Evolutionary conservation across 2,329 filamentous ascomycete species (phyloP), one percentile per base, ranked within the genome.

Genomic region (Mycosphaerelloides madeirae): DNA sequence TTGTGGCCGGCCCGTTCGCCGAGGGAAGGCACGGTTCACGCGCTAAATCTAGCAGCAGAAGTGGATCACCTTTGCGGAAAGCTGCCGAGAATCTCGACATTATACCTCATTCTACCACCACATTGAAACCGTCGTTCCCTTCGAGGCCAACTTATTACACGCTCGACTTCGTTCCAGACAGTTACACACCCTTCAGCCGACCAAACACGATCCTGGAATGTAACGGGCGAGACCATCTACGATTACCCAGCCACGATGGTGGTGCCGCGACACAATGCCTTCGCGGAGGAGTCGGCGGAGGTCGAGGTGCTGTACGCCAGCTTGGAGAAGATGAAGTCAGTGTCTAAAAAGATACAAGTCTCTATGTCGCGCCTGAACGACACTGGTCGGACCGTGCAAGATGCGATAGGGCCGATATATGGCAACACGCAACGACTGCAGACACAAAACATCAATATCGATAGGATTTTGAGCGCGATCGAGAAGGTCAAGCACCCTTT

Each of bases 341-440:
- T 97, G 64, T 95, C 89, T 25, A 95, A 93, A 73, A 95, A 95
- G 74, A 96, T 98, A 44, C 86, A 95, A 67, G 84, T 86, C 20
- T 95, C 87, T 40, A 77, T 96, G 55, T 79, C 81, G 29, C 80
- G 90, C 44, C 75, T 98, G 28, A 89, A 97, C 59, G 81, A 84
- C 29, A 94, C 87, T 41, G 93, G 91, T 14, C 88, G 89, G 68
- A 90, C 85, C 48, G 89, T 97, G 15, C 84, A 88, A 60, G 87
- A 95, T 62, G 90, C 94, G 9, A 89, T 94, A 44, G 88, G 88
- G 1, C 93, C 93, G 7, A 84, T 98, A 32, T 94, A 90, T 63
- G 87, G 85, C 58, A 94, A 96, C 66, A 97, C 93, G 1, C 86
- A 88, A 66, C 84, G 83, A 51, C 76, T 97, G 16, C 93, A 97